Conservation (phyloP, 768 basidiomycete species). For the Harrya chromipes region DNA sequence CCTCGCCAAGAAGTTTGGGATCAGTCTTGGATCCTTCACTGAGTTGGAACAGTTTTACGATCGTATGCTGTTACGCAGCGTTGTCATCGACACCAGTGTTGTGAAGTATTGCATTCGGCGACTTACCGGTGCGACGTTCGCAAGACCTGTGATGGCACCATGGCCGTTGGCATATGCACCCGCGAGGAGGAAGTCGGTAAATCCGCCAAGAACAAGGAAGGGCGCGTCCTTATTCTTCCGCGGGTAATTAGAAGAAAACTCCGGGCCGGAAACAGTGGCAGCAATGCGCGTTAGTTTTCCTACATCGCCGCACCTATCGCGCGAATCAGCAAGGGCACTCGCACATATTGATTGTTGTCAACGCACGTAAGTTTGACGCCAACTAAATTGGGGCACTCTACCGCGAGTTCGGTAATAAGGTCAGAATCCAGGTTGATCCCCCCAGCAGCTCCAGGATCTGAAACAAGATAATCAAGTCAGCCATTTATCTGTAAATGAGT, state of each 20-base stretch:
- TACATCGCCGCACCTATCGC: constrained; percentile 77
- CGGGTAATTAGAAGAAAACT: constrained; percentile 58
- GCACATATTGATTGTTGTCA: background rate
- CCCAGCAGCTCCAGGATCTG: constrained; percentile 83
- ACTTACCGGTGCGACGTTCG: constrained; percentile 74
- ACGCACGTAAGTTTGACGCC: constrained; percentile 90
- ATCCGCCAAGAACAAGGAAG: constrained; percentile 87
- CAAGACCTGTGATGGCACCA: constrained; percentile 89
- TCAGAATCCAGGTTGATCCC: constrained; percentile 93
- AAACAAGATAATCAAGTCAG: constrained; percentile 1
- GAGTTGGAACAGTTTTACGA: constrained; percentile 61
- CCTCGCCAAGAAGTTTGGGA: constrained; percentile 57
- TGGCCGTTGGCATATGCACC: constrained; percentile 71
- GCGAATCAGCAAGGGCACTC: constrained; percentile 6
- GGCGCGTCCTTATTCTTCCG: constrained; percentile 63
- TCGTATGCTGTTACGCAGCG: constrained; percentile 44
- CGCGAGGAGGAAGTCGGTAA: constrained; percentile 77
- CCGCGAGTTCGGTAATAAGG: constrained; percentile 75
- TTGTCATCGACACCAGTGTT: background rate
- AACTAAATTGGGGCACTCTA: constrained; percentile 69
- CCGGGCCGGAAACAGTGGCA: constrained; percentile 54
- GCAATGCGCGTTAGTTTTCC: constrained; percentile 88
- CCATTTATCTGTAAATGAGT: background rate
- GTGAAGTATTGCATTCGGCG: background rate
- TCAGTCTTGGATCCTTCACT: constrained; percentile 54